Base-by-base conservation (phyloP, 208 protist species). In the Endotrypanum monterogeii region DNA sequence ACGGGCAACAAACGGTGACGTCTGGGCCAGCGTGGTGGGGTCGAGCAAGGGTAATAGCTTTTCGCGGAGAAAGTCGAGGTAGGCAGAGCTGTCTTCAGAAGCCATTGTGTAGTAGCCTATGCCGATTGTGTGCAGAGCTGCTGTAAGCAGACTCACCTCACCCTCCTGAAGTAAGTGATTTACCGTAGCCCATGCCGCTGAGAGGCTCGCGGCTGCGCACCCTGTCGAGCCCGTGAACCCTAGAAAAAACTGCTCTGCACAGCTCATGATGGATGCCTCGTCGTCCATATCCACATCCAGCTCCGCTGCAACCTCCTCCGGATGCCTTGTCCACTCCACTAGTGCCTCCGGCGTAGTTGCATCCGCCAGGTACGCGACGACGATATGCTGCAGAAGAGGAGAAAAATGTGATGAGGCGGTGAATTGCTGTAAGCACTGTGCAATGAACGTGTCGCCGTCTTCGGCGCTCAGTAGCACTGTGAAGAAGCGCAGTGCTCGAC, bases 101-200 rank as follows among this genome's bases (percentile, higher is more conserved):
- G 81, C 71, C 89, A 96, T 94, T 20, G 90, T 94, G 82, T 93
- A 88, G 74, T 91, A 95, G 56, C 92, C 91, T n/a, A 90, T 77
- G 63, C 92, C 92, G 58, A 96, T 89, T 5, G 88, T 90, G 76
- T 96, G 92, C 48, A 96, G 83, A 23, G 89, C 92, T 0, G 89
- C 90, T 20, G 90, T 96, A 28, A 93, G 73, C 2, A 74, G 60
- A 3, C 39, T 54, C 3, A 74, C 79, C 51, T 83, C 55, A 14
- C 89, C 85, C 7, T 35, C 67, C 1, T 68, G 77, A 1, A 96
- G 86, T 37, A 94, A 71, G 11, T 80, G 50, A 68, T 89, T 87
- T 1, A 94, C 83, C 14, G 88, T 52, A 11, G 51, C 61, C 90
- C 92, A 96, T 44, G 86, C 81, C 14, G 58, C 66, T 20, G 55